Evolutionary conservation across 805 yeast genomes (phyloP).

Genomic region (Yamadazyma ubonensis): DNA sequence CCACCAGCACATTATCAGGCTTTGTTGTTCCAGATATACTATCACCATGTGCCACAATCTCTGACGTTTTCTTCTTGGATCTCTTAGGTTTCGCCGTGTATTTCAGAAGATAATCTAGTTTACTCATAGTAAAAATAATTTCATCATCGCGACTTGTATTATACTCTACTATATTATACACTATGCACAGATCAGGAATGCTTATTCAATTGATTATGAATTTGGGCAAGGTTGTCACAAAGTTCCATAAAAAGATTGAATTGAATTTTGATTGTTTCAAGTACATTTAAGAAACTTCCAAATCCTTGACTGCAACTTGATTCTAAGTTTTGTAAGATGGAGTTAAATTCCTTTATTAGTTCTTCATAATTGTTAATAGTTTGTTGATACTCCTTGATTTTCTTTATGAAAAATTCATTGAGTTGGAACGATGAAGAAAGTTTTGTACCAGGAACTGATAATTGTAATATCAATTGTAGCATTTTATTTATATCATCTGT

Average conservation of each 20-base stretch:
- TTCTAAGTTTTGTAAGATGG: slow-evolving; percentile 46
- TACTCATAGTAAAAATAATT: slow-evolving; percentile 7
- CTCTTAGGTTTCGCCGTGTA: slow-evolving; percentile 13
- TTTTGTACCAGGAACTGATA: slow-evolving; percentile 53
- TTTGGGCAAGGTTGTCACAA: slow-evolving; percentile 69
- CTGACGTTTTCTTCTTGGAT: slow-evolving; percentile 7
- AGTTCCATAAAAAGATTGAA: slow-evolving; percentile 70
- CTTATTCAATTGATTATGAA: slow-evolving; percentile 45
- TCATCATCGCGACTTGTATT: slow-evolving; percentile 3
- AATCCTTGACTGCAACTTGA: slow-evolving; percentile 38
- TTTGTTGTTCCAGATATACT: not conserved
- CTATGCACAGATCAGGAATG: slow-evolving; percentile 1
- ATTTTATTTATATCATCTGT: slow-evolving; percentile 53
- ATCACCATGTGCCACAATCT: slow-evolving; percentile 11
- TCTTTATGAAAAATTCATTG: slow-evolving; percentile 53
- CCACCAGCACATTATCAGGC: not conserved
- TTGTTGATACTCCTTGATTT: slow-evolving; percentile 49
- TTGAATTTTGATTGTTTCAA: slow-evolving; percentile 65
- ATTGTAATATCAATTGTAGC: slow-evolving; percentile 52
- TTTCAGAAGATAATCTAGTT: slow-evolving; percentile 9
- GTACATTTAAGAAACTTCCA: slow-evolving; percentile 45
- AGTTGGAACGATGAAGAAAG: slow-evolving; percentile 54
- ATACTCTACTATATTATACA: slow-evolving; percentile 10
- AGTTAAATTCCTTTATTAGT: slow-evolving; percentile 60
- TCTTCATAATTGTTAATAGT: slow-evolving; percentile 57